A percentile compares a stretch with the other conserved stretches of the same genome.
phyloP scores from a whole-genome alignment of 169 alveolate species.

The Plasmodium billcollinsi region DNA sequence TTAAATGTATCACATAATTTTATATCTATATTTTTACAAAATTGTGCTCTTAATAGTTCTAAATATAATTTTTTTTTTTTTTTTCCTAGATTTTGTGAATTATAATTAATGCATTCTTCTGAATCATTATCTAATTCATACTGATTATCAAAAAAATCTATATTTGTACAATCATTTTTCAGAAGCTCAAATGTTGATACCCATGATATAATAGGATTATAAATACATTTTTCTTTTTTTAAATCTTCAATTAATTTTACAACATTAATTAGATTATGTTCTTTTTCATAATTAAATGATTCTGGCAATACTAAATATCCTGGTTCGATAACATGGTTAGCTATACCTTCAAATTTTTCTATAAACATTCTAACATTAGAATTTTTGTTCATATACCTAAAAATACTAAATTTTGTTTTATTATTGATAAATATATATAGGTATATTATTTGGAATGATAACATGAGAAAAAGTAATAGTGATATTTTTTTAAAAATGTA shows the following conservation, averaged over 20 bases:
- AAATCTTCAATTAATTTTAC: slow-evolving; percentile 35
- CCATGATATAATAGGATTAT: slow-evolving; percentile 70
- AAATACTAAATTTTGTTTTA: slow-evolving; percentile 1
- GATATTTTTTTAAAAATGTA: neutral
- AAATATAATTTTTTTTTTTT: slow-evolving; percentile 12
- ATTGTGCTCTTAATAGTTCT: slow-evolving; percentile 23
- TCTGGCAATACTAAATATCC: slow-evolving; percentile 55
- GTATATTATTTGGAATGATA: slow-evolving; percentile 6
- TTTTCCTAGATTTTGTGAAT: neutral
- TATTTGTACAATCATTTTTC: slow-evolving; percentile 38
- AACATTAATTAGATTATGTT: slow-evolving; percentile 29
- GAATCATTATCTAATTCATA: slow-evolving; percentile 10
- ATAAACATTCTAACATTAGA: slow-evolving; percentile 11
- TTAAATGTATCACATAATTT: slow-evolving; percentile 22
- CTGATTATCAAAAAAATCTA: slow-evolving; percentile 6
- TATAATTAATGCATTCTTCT: slow-evolving; percentile 16
- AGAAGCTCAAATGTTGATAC: slow-evolving; percentile 27
- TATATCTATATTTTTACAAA: slow-evolving; percentile 1
- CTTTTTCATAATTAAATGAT: slow-evolving; percentile 32
- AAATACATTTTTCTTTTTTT: slow-evolving; percentile 33
- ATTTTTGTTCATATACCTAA: slow-evolving; percentile 21
- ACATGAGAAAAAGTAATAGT: neutral
- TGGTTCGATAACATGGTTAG: slow-evolving; percentile 56
- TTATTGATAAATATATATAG: slow-evolving; percentile 21
- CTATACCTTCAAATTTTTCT: slow-evolving; percentile 43